Percentiles rank a stretch among this genome's conserved stretches.
Evolutionary conservation across 202 grass and related monocot genomes (phyloP).

Genomic region (Setaria viridis): DNA sequence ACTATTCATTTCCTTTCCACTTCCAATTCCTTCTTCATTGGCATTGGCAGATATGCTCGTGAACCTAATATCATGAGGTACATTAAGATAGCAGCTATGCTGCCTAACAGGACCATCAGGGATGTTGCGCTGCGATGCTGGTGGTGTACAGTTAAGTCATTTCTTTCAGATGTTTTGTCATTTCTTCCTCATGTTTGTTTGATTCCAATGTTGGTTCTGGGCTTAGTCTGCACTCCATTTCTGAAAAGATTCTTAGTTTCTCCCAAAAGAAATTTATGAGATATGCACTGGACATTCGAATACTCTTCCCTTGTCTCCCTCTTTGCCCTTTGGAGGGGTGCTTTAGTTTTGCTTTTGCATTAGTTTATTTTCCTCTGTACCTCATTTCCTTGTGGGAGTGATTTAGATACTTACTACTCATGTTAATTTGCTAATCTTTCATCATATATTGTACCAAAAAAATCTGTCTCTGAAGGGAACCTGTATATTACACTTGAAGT

Average conservation of each 20-base stretch:
- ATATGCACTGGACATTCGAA: neutral
- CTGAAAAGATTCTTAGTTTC: neutral
- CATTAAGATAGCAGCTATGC: constrained; percentile 90
- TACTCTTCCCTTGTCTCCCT: neutral
- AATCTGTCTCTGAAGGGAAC: neutral
- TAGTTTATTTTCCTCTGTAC: neutral
- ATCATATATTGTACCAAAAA: constrained; percentile 20
- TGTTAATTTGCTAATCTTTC: constrained; percentile 9
- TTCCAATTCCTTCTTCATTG: constrained; percentile 40
- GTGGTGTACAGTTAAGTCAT: constrained; percentile 73
- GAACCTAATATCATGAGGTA: constrained; percentile 90
- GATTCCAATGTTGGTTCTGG: neutral
- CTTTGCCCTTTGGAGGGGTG: neutral
- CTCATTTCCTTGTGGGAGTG: neutral
- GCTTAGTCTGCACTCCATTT: constrained; percentile 12
- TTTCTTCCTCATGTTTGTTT: constrained; percentile 14
- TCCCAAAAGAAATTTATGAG: constrained; percentile 1
- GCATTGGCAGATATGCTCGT: constrained; percentile 63
- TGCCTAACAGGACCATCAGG: constrained; percentile 88
- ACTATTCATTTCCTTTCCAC: neutral
- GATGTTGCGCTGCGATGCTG: constrained; percentile 92
- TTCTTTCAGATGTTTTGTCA: constrained; percentile 30
- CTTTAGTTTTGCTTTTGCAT: neutral
- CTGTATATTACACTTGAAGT: constrained; percentile 9
- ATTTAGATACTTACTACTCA: neutral